Conservation (phyloP, 192 early-diverging fungal species). For the Backusella westeae region DNA sequence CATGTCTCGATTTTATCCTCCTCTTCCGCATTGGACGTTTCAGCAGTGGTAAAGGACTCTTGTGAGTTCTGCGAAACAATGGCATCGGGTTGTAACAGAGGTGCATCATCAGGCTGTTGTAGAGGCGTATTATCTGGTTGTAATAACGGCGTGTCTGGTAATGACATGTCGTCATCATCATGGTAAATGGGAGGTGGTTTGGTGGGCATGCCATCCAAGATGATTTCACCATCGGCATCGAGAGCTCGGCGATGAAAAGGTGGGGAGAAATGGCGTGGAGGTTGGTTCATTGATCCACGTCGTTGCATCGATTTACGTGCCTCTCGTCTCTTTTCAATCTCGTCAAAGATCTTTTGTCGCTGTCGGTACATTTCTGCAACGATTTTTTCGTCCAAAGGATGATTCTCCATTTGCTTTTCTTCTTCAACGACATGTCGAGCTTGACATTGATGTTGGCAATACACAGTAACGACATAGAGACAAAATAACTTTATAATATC, state of each 20-base stretch:
- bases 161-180: neutral
- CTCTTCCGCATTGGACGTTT: neutral
- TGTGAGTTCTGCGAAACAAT: neutral
- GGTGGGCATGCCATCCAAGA: neutral
- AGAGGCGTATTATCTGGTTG: neutral
- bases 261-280: neutral
- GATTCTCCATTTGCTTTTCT: neutral
- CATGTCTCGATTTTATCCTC: neutral
- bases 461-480: neutral
- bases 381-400: neutral
- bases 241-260: neutral
- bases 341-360: neutral
- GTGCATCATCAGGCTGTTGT: neutral
- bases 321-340: neutral
- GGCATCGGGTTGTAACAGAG: neutral
- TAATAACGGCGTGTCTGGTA: no score
- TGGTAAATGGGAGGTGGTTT: neutral
- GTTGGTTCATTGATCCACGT: neutral
- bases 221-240: neutral
- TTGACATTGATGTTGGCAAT: neutral
- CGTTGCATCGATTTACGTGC: neutral
- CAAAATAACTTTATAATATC: neutral
- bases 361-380: neutral
- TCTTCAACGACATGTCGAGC: neutral
- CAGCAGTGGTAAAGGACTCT: neutral